phyloP scores from a whole-genome alignment of 2,329 filamentous ascomycete genomes.

The Phoma sp. region DNA sequence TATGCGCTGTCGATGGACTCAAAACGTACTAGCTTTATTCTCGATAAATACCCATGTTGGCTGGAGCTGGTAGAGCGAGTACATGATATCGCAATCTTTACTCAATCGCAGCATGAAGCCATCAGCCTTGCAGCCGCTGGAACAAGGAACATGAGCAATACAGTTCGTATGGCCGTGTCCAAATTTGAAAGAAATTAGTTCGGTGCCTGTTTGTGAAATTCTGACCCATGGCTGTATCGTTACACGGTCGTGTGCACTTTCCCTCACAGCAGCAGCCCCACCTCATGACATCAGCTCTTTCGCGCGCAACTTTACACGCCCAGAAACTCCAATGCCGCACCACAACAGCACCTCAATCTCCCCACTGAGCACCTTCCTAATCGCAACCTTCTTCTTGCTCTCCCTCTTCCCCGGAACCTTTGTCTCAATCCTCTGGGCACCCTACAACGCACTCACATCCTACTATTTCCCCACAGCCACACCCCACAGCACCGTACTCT shows the following conservation, averaged over 20 bases:
- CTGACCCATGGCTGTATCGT: too few species aligned
- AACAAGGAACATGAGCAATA: too few species aligned
- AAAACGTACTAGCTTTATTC: too few species aligned
- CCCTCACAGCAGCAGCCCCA: conserved; percentile 6
- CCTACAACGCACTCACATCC: conserved; percentile 36
- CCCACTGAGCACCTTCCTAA: conserved; percentile 51
- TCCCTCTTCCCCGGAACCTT: conserved; percentile 58
- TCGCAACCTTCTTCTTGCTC: conserved; percentile 56
- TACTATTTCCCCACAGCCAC: conserved; percentile 29
- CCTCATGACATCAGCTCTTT: conserved; percentile 23
- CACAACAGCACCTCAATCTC: conserved; percentile 36
- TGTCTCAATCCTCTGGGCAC: conserved; percentile 48
- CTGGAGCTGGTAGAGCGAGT: too few species aligned
- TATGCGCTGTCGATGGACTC: too few species aligned
- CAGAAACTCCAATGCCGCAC: conserved; percentile 13
- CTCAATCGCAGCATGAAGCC: too few species aligned
- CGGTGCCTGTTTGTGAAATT: too few species aligned
- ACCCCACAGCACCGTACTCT: conserved; percentile 29
- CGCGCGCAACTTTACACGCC: conserved; percentile 4
- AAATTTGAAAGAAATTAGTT: too few species aligned
- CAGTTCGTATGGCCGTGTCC: too few species aligned
- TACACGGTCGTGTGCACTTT: neutral
- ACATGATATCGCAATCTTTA: too few species aligned
- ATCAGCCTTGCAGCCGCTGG: too few species aligned
- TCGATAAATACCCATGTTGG: too few species aligned